Evolutionary conservation across 2,329 filamentous ascomycete species (phyloP), one percentile per base, ranked within the genome.

Genomic region (Colletotrichum orbiculare): DNA sequence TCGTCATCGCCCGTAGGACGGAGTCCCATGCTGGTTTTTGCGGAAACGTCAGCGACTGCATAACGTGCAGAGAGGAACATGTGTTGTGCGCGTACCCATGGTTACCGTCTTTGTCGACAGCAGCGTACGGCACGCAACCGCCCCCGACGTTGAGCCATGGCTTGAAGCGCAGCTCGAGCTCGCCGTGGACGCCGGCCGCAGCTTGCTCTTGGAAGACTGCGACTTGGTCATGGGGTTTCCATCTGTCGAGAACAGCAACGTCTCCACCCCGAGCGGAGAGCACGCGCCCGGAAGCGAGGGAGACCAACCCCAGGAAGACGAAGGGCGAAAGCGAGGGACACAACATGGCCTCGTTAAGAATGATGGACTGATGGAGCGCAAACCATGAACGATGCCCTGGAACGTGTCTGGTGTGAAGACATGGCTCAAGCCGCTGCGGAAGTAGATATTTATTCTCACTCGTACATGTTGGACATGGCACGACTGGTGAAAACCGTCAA

Each of bases 131-230:
- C 2, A 57, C 39, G 2, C 59, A 62, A 4, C 59, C 59, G 4
- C 13, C 34, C 0, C 6, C 15, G 0, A 38, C 45, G 13, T 57
- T 35, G n/a, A 62, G 45, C 10, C 17, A 33, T 8, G 59, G 59
- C 38, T 58, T 58, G 6, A 49, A 62, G 1, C 15, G 59, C 13
- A 62, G 12, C 2, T 62, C 45, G n/a, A 61, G 11, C 8, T 57
- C 12, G 2, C 59, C 59, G 2, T n/a, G 11, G 8, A 37, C 2
- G 2, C 43, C 38, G 8, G 43, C 45, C 3, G 52, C 1, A 6
- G 45, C 15, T 25, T 33, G 33, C 10, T 62, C 45, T 35, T 49
- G 38, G 6, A 62, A 57, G 10, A 38, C 25, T 3, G 6, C 6
- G 1, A 61, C 13, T 5, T 11, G 3, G 2, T 57, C 33, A 10